Conservation (phyloP, 2,329 filamentous ascomycete species). For the Epichloe brachyelytri region DNA sequence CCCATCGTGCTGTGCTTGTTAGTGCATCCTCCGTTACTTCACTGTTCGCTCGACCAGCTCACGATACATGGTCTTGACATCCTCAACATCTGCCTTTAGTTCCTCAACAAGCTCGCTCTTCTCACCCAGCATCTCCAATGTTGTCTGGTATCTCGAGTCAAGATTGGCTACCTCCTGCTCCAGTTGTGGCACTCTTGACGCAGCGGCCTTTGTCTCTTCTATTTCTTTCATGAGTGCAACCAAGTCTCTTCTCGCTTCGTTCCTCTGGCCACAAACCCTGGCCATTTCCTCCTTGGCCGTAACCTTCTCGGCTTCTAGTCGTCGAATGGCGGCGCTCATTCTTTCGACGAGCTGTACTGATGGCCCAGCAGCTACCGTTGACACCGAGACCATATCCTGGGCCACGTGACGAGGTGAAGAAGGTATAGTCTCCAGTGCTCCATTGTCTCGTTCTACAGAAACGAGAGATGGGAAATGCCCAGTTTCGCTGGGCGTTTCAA, state of each 20-base stretch:
- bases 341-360: slow-evolving; percentile 91
- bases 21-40: slow-evolving; percentile 31
- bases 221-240: slow-evolving; percentile 78
- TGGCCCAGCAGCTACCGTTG: slow-evolving; percentile 79
- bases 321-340: slow-evolving; percentile 85
- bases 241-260: slow-evolving; percentile 87
- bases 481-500: slow-evolving; percentile 26
- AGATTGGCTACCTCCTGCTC: slow-evolving; percentile 57
- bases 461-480: slow-evolving; percentile 24
- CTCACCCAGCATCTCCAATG: slow-evolving; percentile 88
- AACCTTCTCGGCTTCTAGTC: slow-evolving; percentile 84
- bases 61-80: slow-evolving; percentile 93
- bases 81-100: slow-evolving; percentile 72
- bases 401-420: slow-evolving; percentile 56
- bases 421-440: slow-evolving; percentile 30
- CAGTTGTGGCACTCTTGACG: slow-evolving; percentile 47
- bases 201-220: slow-evolving; percentile 52
- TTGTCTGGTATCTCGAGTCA: slow-evolving; percentile 73
- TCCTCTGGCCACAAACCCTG: slow-evolving; percentile 70
- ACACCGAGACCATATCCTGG: slow-evolving; percentile 78
- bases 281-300: slow-evolving; percentile 75
- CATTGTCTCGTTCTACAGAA: slow-evolving; percentile 36
- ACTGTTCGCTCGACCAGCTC: slow-evolving; percentile 81
- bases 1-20: background rate
- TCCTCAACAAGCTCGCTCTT: slow-evolving; percentile 94